Percentiles rank a stretch among this genome's conserved stretches.
phyloP scores from a whole-genome alignment of 495 filamentous ascomycete genomes.

The Evernia prunastri region DNA sequence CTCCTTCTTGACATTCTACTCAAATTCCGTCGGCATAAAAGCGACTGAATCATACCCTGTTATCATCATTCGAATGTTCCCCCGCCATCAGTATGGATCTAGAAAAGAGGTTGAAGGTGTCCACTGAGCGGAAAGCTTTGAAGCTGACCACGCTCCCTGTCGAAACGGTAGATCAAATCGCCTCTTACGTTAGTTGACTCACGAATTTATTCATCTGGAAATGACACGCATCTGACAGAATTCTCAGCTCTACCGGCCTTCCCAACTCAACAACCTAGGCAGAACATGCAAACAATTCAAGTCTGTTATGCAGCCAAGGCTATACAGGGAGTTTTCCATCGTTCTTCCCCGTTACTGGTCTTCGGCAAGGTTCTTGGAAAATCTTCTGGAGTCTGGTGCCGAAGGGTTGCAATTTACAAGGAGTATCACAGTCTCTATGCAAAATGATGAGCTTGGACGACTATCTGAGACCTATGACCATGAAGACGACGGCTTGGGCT shows the following conservation, averaged over 20 bases:
- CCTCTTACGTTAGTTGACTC: background rate
- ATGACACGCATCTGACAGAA: background rate
- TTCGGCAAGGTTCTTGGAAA: background rate
- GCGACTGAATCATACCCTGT: background rate
- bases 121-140: background rate
- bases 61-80: background rate
- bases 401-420: background rate
- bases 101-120: background rate
- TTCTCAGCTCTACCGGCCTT: background rate
- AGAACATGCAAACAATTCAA: background rate
- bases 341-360: background rate
- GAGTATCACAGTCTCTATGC: background rate
- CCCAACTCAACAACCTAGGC: background rate
- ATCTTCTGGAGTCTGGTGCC: background rate
- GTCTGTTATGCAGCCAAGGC: background rate
- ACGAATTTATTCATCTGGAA: background rate
- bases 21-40: background rate
- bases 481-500: background rate
- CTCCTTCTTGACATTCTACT: background rate
- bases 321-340: background rate
- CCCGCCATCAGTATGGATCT: background rate
- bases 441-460: background rate
- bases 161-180: background rate
- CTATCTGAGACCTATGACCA: background rate
- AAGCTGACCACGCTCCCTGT: background rate